A percentile compares a stretch with the other conserved stretches of the same genome.
phyloP scores from a whole-genome alignment of 257 asterid genomes.

The Orobanche coerulescens region DNA sequence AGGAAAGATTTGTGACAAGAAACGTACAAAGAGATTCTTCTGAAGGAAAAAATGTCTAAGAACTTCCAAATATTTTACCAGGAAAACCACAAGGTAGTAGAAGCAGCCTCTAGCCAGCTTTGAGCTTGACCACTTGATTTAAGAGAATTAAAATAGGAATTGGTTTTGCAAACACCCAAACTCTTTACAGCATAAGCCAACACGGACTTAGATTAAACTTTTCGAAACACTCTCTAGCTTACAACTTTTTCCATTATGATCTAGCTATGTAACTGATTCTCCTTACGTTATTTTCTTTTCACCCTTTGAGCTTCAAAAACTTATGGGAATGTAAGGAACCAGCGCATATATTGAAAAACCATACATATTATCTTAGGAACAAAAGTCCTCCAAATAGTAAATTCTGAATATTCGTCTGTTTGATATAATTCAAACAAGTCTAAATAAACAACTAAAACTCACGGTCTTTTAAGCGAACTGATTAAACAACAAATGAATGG shows the following conservation, averaged over 20 bases:
- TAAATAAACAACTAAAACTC: not conserved
- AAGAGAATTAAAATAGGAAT: too few species aligned
- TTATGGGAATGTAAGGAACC: not conserved
- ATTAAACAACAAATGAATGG: not conserved
- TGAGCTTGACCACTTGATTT: too few species aligned
- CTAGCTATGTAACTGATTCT: not conserved
- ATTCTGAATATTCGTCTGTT: slow-evolving; percentile 4
- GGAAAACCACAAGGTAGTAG: too few species aligned
- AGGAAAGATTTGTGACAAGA: too few species aligned
- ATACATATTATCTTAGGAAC: not conserved
- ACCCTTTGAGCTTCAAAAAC: slow-evolving; percentile 16
- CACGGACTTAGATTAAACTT: too few species aligned
- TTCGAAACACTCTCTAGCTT: not conserved
- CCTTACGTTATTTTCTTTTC: not conserved
- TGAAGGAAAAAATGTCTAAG: too few species aligned
- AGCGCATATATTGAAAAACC: not conserved
- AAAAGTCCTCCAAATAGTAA: not conserved
- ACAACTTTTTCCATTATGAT: not conserved
- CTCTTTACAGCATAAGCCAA: too few species aligned
- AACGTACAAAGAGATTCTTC: too few species aligned
- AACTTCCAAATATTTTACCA: too few species aligned
- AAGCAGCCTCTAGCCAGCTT: too few species aligned
- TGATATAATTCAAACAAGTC: not conserved
- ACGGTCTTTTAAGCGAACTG: not conserved
- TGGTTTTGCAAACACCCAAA: too few species aligned